These are phyloP conservation scores for Malus hybrid DNA, from an alignment of 331 rosid genomes.

Conservation along the genomic window DNA sequence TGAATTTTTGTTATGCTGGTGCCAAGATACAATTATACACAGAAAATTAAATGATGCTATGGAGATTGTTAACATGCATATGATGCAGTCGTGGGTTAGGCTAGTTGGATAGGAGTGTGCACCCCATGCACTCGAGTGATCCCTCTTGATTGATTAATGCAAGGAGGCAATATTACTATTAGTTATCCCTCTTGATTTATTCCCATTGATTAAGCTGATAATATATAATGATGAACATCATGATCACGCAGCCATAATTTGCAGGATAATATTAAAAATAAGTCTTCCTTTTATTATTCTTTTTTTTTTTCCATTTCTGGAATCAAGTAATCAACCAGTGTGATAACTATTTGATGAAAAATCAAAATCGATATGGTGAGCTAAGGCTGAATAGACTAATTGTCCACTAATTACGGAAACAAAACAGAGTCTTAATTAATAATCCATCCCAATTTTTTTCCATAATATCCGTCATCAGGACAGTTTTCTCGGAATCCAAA, in stretches of 20 bases:
- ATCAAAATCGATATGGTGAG: not conserved
- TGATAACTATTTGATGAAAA: not conserved
- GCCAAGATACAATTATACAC: no score
- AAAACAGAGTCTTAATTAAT: not conserved
- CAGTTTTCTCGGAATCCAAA: not conserved
- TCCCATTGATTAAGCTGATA: not conserved
- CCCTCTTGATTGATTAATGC: not conserved
- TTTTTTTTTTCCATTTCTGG: no score
- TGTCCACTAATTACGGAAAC: slow-evolving; percentile 1
- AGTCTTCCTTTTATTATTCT: no score
- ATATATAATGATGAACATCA: not conserved
- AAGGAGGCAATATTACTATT: not conserved
- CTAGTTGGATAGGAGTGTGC: no score
- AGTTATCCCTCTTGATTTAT: not conserved
- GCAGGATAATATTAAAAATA: not conserved
- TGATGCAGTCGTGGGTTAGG: no score
- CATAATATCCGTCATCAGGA: not conserved
- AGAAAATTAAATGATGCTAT: no score
- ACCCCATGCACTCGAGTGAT: no score
- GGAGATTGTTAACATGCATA: no score
- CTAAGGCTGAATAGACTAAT: not conserved
- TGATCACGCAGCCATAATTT: not conserved
- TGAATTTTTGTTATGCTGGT: no score
- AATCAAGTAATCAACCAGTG: not conserved
- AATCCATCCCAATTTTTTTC: not conserved